These are phyloP conservation scores for Tylopilus sp. DNA, from an alignment of 768 basidiomycete genomes.

Conservation along the genomic window DNA sequence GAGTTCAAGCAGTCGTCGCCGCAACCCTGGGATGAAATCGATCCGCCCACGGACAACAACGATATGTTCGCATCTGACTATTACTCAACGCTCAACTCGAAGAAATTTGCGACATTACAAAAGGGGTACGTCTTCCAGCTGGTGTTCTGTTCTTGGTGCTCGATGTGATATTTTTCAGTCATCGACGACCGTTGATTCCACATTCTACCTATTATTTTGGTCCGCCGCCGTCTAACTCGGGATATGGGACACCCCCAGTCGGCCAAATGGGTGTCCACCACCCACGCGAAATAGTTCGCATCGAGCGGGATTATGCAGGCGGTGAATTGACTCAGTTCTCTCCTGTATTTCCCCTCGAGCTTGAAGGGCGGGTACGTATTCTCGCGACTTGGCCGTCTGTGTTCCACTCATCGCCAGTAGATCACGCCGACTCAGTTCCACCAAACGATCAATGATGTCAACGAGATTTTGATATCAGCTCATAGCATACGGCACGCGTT, in stretches of 20 bases:
- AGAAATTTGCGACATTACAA: constrained; percentile 43
- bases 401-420: constrained; percentile 36
- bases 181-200: constrained; percentile 53
- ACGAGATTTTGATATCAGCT: constrained; percentile 83
- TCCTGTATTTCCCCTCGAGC: constrained; percentile 83
- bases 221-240: constrained; percentile 70
- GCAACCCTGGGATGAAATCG: constrained; percentile 63
- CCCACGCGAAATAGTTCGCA: constrained; percentile 86
- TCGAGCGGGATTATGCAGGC: constrained; percentile 89
- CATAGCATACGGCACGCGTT: constrained; percentile 72
- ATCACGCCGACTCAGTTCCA: constrained; percentile 89
- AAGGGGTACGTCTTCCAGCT: constrained; percentile 36
- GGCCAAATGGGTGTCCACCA: constrained; percentile 88
- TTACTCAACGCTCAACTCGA: constrained; percentile 43
- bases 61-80: constrained; percentile 29
- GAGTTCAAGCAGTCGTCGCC: constrained; percentile 52
- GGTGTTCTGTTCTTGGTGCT: neutral
- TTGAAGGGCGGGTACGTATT: constrained; percentile 84
- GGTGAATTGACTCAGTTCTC: constrained; percentile 92
- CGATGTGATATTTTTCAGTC: constrained; percentile 25
- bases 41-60: constrained; percentile 45
- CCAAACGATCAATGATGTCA: constrained; percentile 87
- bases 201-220: constrained; percentile 84
- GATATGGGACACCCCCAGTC: constrained; percentile 74
- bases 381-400: neutral